Base-by-base conservation (phyloP, 2,329 filamentous ascomycete genomes). In the Fusarium sp. region DNA sequence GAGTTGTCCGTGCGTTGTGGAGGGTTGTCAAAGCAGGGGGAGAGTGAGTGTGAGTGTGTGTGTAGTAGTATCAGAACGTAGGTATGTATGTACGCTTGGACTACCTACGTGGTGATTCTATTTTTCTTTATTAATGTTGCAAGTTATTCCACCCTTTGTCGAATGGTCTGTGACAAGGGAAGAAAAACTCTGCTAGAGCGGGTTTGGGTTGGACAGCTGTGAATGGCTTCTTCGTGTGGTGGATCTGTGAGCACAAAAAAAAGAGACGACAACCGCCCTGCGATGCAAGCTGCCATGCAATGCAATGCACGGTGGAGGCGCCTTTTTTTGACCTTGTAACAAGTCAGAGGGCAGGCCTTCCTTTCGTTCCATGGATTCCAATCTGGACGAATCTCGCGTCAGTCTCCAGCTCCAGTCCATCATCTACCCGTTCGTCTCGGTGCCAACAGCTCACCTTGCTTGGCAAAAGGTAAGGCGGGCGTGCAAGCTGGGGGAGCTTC, bases 1-100 rank as follows among this genome's bases (percentile, higher is more conserved):
- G 79, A 80, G 79, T 81, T 81, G 79, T 80, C 78, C 72, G 71
- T 79, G 78, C 79, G 78, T 81, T 70, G 50, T 79, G 79, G 79
- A 80, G 78, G 79, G 74, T 52, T 68, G 74, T 74, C 65, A 64
- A 63, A 45, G 41, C 63, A 74, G 66, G 66, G 62, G 54, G 54
- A 57, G 62, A 52, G 30, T 27, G 23, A 27, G 25, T 23, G 41
- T 20, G 72, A 52, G 48, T 14, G 72, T 27, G 72, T 75, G 72
- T 70, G 54, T 54, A 59, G 54, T 54, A 59, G 59, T 39, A 72
- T 61, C 32, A 43, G 27, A 25, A 45, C 48, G 45, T 41, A 39
- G 5, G 39, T 39, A 74, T 70, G 43, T 48, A 74, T 70, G 69
- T 74, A 73, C 72, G 72, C 72, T 74, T 75, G 56, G 72, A 75